Conservation (phyloP, 2,329 filamentous ascomycete genomes). For the Cladosporium oxysporum region DNA sequence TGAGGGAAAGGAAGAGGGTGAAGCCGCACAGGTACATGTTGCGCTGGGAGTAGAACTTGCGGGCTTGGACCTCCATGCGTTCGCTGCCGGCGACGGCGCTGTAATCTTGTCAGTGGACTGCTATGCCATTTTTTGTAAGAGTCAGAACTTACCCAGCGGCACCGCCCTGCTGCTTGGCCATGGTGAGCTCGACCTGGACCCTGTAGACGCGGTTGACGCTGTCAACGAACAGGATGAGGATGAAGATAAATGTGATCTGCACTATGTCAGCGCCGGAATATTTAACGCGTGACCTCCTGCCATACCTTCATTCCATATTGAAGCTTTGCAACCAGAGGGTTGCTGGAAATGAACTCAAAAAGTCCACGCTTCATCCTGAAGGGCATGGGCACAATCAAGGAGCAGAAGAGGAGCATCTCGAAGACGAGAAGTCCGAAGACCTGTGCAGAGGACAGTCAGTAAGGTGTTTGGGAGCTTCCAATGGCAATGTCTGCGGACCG, state of each 20-base stretch:
- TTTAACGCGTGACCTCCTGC: neutral
- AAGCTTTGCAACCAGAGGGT: slow-evolving; percentile 79
- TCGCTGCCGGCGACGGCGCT: slow-evolving; percentile 78
- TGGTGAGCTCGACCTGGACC: slow-evolving; percentile 83
- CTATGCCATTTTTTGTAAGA: neutral
- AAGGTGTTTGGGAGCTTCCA: slow-evolving; percentile 12
- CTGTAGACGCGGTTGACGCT: slow-evolving; percentile 96
- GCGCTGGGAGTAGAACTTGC: slow-evolving; percentile 99
- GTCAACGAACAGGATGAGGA: slow-evolving; percentile 95
- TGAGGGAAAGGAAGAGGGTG: slow-evolving; percentile 96
- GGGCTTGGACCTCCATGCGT: slow-evolving; percentile 96
- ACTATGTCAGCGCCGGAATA: neutral
- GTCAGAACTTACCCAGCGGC: slow-evolving; percentile 49
- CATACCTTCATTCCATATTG: slow-evolving; percentile 91
- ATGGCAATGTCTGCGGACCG: slow-evolving; percentile 29
- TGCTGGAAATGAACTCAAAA: slow-evolving; percentile 95
- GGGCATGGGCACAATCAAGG: slow-evolving; percentile 82
- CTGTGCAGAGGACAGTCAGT: slow-evolving; percentile 47
- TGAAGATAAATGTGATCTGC: slow-evolving; percentile 96
- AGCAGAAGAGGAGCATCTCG: slow-evolving; percentile 80
- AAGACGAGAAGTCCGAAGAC: slow-evolving; percentile 80
- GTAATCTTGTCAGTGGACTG: slow-evolving; percentile 27
- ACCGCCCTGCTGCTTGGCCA: slow-evolving; percentile 62
- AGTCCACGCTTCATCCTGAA: slow-evolving; percentile 83
- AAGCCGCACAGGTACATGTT: slow-evolving; percentile 99